Base-by-base conservation (phyloP, 805 yeast genomes). In the Blastobotrys parvus region DNA sequence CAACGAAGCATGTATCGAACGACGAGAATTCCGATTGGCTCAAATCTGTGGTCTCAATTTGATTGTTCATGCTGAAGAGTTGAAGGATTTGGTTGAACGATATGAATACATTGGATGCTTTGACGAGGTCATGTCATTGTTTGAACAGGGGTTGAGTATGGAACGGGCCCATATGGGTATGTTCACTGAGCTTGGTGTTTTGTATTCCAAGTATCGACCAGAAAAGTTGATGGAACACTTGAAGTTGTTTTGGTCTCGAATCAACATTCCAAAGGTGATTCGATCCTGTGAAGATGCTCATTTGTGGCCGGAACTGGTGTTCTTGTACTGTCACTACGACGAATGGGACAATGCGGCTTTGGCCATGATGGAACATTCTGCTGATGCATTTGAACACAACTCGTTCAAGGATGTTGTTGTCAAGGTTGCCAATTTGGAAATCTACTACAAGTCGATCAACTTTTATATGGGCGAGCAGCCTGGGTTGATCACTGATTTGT, bases 91-190 rank as follows among this genome's bases (percentile, higher is more conserved):
- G 51, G 97, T 90, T 36, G 71, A 70, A 49, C 83, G 82, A 52
- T 92, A 92, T 62, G 97, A 92, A 68, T 71, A 75, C 61, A 77
- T 82, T 53, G 98, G 98, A 35, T 86, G 87, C 67, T 89, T 89
- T 68, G 83, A 80, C 52, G 95, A 92, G 70, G 73, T 92, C 52
- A 85, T 90, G 50, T 78, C 96, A 15, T 75, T 92, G 57, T 87
- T 92, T 57, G 98, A 92, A 67, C 90, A 88, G 56, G 97, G 97
- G 52, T 74, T 92, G 47, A 94, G 95, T 34, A 74, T 92, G 54
- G 98, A 92, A 71, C 84, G 98, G 64, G 98, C 98, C 31, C 98
- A 92, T 62, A 92, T 92, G 98, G 98, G 97, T 55, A 90, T 92
- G 97, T 92, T 92, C 64, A 92, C 98, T 8, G 97, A 89, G 66